These are phyloP conservation scores for Lentinula raphanica DNA, from an alignment of 768 basidiomycete species.

Conservation along the genomic window DNA sequence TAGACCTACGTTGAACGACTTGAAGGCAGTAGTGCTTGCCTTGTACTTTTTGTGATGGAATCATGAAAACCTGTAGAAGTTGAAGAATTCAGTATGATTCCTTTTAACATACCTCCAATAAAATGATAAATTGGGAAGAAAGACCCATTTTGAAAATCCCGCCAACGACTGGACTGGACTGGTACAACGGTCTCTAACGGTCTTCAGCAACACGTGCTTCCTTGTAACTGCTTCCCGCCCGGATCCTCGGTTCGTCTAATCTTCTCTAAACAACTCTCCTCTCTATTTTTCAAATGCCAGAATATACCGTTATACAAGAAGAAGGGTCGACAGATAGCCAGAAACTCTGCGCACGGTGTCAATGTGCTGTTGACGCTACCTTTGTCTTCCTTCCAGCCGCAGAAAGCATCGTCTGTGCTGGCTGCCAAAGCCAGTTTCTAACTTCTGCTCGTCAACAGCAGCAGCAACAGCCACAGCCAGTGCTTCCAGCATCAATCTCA, in stretches of 20 bases:
- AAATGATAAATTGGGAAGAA: too few species aligned
- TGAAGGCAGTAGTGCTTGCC: too few species aligned
- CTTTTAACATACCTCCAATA: too few species aligned
- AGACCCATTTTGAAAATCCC: too few species aligned
- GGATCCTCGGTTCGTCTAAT: conserved; percentile 7
- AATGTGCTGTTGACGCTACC: conserved; percentile 33
- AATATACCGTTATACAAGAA: conserved; percentile 26
- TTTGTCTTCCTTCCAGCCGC: conserved; percentile 20
- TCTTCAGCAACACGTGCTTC: conserved; percentile 3
- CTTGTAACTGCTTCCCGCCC: conserved; percentile 7
- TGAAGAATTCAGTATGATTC: too few species aligned
- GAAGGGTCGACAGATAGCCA: conserved; percentile 12
- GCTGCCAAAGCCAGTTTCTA: conserved; percentile 37
- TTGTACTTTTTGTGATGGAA: too few species aligned
- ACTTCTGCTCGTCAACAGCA: conserved; percentile 17
- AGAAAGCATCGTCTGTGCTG: conserved; percentile 39
- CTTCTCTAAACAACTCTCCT: conserved; percentile 16
- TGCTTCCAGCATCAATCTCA: conserved; percentile 16
- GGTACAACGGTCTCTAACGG: background rate
- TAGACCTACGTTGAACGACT: too few species aligned
- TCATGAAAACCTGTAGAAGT: too few species aligned
- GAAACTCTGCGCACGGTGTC: conserved; percentile 43
- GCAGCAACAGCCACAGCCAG: conserved; percentile 13
- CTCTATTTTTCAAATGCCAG: conserved; percentile 40
- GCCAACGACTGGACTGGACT: background rate